phyloP scores from a whole-genome alignment of 345 rosid species.

The Salix exigua region DNA sequence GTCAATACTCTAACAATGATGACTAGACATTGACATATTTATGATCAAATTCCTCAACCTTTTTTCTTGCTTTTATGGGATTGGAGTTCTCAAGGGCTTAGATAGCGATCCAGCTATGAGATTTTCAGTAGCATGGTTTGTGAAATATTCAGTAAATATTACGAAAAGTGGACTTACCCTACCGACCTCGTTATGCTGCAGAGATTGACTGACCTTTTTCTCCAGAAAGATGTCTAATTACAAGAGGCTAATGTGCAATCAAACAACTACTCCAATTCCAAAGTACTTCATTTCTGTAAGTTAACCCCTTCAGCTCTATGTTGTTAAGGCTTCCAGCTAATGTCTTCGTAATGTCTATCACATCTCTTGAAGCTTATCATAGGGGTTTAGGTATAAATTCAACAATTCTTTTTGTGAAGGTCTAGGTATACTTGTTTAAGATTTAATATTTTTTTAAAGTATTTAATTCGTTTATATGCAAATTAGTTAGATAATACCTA shows the following conservation, averaged over 20 bases:
- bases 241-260: background rate
- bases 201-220: background rate
- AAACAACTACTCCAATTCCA: background rate
- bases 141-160: slow-evolving; percentile 9
- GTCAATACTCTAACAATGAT: no score
- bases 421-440: no score
- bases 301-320: background rate
- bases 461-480: no score
- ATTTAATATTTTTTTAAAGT: no score
- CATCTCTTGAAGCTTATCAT: no score
- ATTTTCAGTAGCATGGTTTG: slow-evolving; percentile 3
- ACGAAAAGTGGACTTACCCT: background rate
- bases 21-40: background rate
- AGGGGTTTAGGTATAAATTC: no score
- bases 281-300: background rate
- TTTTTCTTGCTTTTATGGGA: background rate
- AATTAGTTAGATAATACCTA: no score
- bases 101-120: background rate
- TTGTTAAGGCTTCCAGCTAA: no score
- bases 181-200: background rate
- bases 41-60: background rate
- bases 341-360: no score
- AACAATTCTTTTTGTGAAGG: no score
- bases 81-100: background rate
- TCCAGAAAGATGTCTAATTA: background rate